These are phyloP conservation scores for Arxiozyma heterogenica DNA, from an alignment of 1,139 yeast species.

Conservation along the genomic window DNA sequence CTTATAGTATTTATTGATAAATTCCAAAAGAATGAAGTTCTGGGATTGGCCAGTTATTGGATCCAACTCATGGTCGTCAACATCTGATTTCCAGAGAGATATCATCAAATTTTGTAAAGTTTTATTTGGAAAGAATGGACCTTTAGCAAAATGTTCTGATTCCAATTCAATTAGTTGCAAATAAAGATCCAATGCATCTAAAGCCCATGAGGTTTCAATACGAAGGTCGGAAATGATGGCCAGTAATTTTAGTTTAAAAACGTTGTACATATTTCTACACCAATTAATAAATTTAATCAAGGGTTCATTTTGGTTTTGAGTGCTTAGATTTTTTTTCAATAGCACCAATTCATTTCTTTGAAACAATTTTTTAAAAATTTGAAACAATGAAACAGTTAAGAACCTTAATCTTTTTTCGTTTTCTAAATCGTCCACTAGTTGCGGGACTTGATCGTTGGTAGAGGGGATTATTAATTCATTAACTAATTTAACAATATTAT, in stretches of 20 bases:
- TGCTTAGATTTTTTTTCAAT: constrained; percentile 24
- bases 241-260: constrained; percentile 42
- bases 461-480: constrained; percentile 10
- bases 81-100: constrained; percentile 37
- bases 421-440: constrained; percentile 7
- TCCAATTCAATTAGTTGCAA: constrained; percentile 59
- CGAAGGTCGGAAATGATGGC: constrained; percentile 35
- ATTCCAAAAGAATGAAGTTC: constrained; percentile 51
- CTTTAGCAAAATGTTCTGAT: constrained; percentile 42
- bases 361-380: constrained; percentile 50
- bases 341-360: constrained; percentile 40
- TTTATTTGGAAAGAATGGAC: constrained; percentile 54
- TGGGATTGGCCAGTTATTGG: constrained; percentile 35
- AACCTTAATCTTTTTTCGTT: constrained; percentile 34
- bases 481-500: constrained; percentile 18
- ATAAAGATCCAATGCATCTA: constrained; percentile 55
- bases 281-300: constrained; percentile 46
- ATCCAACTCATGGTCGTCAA: constrained; percentile 29
- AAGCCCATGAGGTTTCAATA: constrained; percentile 32
- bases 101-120: constrained; percentile 44
- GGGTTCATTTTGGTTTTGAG: constrained; percentile 34
- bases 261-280: constrained; percentile 52
- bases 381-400: constrained; percentile 44
- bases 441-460: background rate
- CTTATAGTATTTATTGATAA: constrained; percentile 45